phyloP scores from a whole-genome alignment of 1,284 basidiomycete species.

The Ustilago esculenta region DNA sequence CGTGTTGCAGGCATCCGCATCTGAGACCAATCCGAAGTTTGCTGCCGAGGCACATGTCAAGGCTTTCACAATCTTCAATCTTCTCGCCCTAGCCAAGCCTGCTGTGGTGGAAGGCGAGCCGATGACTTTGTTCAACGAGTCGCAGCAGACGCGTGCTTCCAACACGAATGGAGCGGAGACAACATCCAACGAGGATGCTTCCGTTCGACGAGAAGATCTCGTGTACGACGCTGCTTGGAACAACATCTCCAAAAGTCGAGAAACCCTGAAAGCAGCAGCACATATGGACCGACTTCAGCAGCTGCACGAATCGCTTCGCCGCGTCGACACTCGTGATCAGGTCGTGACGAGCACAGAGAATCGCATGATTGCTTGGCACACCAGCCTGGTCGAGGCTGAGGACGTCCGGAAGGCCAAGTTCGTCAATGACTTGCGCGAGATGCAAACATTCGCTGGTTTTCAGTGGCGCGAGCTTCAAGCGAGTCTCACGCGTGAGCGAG shows the following conservation, averaged over 20 bases:
- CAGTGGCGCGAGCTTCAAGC: slow-evolving; percentile 48
- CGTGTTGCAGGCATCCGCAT: slow-evolving; percentile 1
- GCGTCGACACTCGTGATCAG: slow-evolving; percentile 39
- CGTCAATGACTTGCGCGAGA: slow-evolving; percentile 56
- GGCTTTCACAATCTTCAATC: slow-evolving; percentile 42
- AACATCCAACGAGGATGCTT: neutral
- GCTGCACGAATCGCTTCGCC: slow-evolving; percentile 42
- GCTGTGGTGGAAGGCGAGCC: slow-evolving; percentile 33
- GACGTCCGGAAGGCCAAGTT: slow-evolving; percentile 41
- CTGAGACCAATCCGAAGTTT: neutral
- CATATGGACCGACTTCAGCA: slow-evolving; percentile 54
- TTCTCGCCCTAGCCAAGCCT: slow-evolving; percentile 39
- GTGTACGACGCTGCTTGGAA: slow-evolving; percentile 38
- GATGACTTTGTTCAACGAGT: slow-evolving; percentile 19
- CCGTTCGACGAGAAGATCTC: neutral
- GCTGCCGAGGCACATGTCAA: slow-evolving; percentile 12
- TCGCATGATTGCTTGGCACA: slow-evolving; percentile 56
- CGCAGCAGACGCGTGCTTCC: slow-evolving; percentile 12
- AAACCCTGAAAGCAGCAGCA: slow-evolving; percentile 48
- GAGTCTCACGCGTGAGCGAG: slow-evolving; percentile 42
- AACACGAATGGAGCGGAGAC: neutral
- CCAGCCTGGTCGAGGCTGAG: slow-evolving; percentile 42
- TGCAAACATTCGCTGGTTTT: slow-evolving; percentile 34
- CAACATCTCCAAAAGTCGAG: slow-evolving; percentile 41
- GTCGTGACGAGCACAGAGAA: slow-evolving; percentile 41